Evolutionary conservation across 371 early-diverging fungal genomes (phyloP).

Genomic region (Blakeslea trispora): DNA sequence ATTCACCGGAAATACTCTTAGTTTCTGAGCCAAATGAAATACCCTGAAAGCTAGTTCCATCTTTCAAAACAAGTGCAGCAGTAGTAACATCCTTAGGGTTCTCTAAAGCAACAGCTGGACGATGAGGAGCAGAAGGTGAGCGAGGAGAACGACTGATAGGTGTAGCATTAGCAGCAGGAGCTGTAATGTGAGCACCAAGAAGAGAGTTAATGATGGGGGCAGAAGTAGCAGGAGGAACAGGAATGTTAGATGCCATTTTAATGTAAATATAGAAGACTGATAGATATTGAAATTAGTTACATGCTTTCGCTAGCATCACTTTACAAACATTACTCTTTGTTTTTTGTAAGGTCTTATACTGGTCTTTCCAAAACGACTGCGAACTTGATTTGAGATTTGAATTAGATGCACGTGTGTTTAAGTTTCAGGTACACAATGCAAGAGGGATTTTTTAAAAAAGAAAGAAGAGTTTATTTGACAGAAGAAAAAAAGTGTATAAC

Average conservation of each 20-base stretch:
- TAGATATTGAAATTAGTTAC: not conserved
- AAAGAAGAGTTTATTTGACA: constrained; percentile 13
- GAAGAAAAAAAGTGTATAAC: constrained; percentile 36
- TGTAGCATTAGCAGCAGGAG: constrained; percentile 53
- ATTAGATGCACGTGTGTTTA: constrained; percentile 4
- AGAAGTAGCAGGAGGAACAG: constrained; percentile 43
- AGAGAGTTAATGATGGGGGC: constrained; percentile 24
- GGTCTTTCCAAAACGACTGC: constrained; percentile 11
- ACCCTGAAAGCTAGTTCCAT: constrained; percentile 88
- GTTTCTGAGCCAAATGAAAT: constrained; percentile 91
- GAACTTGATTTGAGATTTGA: constrained; percentile 9
- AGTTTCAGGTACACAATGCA: not conserved
- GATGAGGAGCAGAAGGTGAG: constrained; percentile 48
- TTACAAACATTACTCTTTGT: too few relatives aligned
- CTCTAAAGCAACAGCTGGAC: constrained; percentile 59
- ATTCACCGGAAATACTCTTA: constrained; percentile 90
- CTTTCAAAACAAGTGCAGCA: constrained; percentile 79
- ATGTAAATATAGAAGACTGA: not conserved
- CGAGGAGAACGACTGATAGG: constrained; percentile 42
- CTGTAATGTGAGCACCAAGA: constrained; percentile 35
- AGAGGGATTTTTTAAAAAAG: not conserved
- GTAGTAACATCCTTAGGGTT: constrained; percentile 50
- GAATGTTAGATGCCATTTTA: constrained; percentile 42
- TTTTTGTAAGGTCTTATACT: not conserved
- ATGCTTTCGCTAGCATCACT: too few relatives aligned